A percentile compares a stretch with the other conserved stretches of the same genome.
Evolutionary conservation across 2,329 filamentous ascomycete species (phyloP).

Genomic region (Colletotrichum sublineola): DNA sequence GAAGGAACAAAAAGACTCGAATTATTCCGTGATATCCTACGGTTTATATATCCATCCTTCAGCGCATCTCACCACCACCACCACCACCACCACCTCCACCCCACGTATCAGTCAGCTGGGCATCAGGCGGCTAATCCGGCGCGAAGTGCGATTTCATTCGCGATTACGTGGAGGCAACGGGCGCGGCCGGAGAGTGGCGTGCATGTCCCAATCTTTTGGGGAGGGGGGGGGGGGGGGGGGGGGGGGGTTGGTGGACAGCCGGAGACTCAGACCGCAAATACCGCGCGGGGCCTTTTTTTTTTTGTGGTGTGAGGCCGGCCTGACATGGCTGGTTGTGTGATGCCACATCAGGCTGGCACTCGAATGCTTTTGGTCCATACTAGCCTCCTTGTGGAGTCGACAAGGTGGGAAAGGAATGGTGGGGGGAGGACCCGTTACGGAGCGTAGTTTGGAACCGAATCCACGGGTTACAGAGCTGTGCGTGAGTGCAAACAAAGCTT

Average conservation of each 20-base stretch:
- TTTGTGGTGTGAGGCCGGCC: not conserved
- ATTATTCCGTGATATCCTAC: not conserved
- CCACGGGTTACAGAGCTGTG: constrained; percentile 29
- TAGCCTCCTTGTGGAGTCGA: constrained; percentile 5
- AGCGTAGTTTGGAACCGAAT: constrained; percentile 32
- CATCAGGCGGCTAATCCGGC: constrained; percentile 34
- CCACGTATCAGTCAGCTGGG: constrained; percentile 32
- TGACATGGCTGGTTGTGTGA: constrained; percentile 34
- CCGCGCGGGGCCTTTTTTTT: constrained; percentile 14
- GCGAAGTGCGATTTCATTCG: constrained; percentile 33
- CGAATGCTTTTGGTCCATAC: constrained; percentile 24
- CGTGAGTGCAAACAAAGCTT: not conserved
- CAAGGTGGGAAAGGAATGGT: not conserved
- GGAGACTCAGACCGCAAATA: constrained; percentile 26
- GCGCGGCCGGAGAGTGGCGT: constrained; percentile 4
- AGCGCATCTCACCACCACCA: not conserved
- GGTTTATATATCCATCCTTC: constrained; percentile 34
- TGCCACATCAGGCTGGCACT: constrained; percentile 34
- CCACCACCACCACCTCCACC: constrained; percentile 12
- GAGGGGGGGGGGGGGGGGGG: not conserved
- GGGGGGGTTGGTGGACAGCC: not conserved
- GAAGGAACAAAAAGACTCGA: not conserved
- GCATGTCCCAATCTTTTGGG: not conserved
- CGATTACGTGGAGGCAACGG: constrained; percentile 25
- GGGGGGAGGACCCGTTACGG: not conserved